These are phyloP conservation scores for Coemansia sp. DNA, from an alignment of 192 early-diverging fungal species.

Conservation along the genomic window DNA sequence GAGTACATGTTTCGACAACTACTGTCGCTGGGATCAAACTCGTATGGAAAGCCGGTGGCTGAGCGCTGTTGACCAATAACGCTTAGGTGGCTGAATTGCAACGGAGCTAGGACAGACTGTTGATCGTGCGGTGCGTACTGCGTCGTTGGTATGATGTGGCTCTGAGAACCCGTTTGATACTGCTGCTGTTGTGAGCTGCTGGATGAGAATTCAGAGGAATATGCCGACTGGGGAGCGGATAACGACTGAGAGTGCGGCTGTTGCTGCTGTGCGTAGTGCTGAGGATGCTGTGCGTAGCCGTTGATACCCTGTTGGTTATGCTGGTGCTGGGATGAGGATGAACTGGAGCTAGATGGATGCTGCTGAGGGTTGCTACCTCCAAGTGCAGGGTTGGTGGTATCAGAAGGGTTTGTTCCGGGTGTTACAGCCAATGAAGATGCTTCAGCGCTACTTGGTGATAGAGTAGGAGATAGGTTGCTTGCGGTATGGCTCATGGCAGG, in stretches of 20 bases:
- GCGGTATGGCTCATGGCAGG: slow-evolving; percentile 46
- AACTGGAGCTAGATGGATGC: not conserved
- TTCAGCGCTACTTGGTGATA: slow-evolving; percentile 35
- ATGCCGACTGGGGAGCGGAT: slow-evolving; percentile 34
- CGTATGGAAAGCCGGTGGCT: slow-evolving; percentile 37
- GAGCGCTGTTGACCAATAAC: slow-evolving; percentile 48
- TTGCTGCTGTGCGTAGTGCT: slow-evolving; percentile 26
- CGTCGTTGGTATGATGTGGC: slow-evolving; percentile 27
- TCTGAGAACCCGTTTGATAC: slow-evolving; percentile 40
- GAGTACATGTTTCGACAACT: slow-evolving; percentile 46
- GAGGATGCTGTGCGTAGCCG: slow-evolving; percentile 13
- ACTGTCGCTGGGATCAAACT: slow-evolving; percentile 46
- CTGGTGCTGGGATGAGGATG: slow-evolving; percentile 18
- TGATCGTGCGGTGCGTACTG: slow-evolving; percentile 55
- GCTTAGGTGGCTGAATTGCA: slow-evolving; percentile 38
- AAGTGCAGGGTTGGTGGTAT: slow-evolving; percentile 18
- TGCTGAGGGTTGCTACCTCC: slow-evolving; percentile 11
- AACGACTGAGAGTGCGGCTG: slow-evolving; percentile 27
- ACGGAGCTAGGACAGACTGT: slow-evolving; percentile 38
- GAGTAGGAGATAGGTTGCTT: slow-evolving; percentile 29
- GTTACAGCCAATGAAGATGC: slow-evolving; percentile 30
- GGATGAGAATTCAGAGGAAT: slow-evolving; percentile 16
- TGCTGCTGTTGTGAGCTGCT: slow-evolving; percentile 23
- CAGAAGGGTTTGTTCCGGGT: slow-evolving; percentile 20
- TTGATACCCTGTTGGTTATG: slow-evolving; percentile 16